Evolutionary conservation across 306 rosid species (phyloP), one percentile per base, ranked within the genome.

Genomic region (Castanea mollissima): DNA sequence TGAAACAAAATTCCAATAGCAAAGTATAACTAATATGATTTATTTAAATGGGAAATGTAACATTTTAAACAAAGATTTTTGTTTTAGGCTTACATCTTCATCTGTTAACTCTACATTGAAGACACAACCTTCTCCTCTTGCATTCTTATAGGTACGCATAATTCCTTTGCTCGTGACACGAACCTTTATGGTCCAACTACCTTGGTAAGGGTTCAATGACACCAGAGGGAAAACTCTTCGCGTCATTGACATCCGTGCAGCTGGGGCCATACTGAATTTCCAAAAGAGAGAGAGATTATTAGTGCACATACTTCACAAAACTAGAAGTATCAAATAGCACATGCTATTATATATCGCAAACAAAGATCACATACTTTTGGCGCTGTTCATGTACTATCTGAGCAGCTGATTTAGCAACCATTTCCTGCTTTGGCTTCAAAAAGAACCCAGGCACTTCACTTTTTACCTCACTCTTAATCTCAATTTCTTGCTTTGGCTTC

Each of bases 51-150:
- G 12, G 13, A 23, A 20, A 13, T 3, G 5, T 16, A 34, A 52
- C 3, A n/a, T 56, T 5, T 63, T 29, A 25, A 16, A 5, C n/a
- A 34, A 20, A 70, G 13, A 4, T 57, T 16, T 21, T 18, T 14
- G 13, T 1, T 20, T 38, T 4, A 9, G 29, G 16, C 95, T 89
- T 89, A 95, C 99, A 76, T 95, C 98, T 78, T 95, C 97, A 81
- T 95, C 99, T 2, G 99, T 91, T 83, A 95, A 75, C 79, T 93
- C 99, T 41, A 95, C 96, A 51, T 95, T 95, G 90, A 95, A 95
- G 67, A 95, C 98, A 29, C 98, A 95, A 2, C 99, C 99, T 87
- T 91, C 97, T 59, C 99, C 99, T 78, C 92, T 86, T 4, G 93
- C 94, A 56, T 95, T 95, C 81, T 75, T 91, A 57, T 93, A 95